A percentile compares a stretch with the other conserved stretches of the same genome.
These are phyloP conservation scores for Cordyceps fumosorosea DNA, from an alignment of 2,329 filamentous ascomycete genomes.

Conservation along the genomic window DNA sequence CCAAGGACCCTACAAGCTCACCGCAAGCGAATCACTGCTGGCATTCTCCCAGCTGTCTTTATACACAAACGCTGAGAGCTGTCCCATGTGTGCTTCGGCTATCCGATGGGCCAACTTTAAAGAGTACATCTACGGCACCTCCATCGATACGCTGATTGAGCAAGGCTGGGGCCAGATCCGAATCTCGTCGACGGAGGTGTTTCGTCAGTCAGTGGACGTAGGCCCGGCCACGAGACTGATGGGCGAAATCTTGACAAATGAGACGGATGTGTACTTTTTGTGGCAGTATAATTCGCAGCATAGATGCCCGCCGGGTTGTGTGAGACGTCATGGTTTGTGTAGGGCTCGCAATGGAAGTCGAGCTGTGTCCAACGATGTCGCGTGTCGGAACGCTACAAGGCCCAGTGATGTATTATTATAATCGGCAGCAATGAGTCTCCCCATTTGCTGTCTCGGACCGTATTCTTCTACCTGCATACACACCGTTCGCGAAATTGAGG, in stretches of 20 bases:
- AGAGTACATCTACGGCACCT: constrained; percentile 49
- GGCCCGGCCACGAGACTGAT: constrained; percentile 30
- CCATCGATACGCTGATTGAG: constrained; percentile 37
- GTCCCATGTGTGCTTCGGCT: constrained; percentile 51
- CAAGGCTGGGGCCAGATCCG: constrained; percentile 46
- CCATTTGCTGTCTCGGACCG: not conserved
- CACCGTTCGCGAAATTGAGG: not conserved
- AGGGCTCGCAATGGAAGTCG: not conserved
- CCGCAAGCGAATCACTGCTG: constrained; percentile 30
- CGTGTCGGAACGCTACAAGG: not conserved
- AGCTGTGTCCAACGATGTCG: not conserved
- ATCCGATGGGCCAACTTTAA: constrained; percentile 50
- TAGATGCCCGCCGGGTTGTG: not conserved
- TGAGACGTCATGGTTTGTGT: not conserved
- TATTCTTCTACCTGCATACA: not conserved
- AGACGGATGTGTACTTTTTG: constrained; percentile 46
- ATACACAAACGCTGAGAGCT: constrained; percentile 52
- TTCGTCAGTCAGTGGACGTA: constrained; percentile 35
- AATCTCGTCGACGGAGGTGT: constrained; percentile 39
- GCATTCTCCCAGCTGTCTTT: constrained; percentile 43
- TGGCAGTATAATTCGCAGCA: constrained; percentile 43
- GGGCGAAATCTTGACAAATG: constrained; percentile 39
- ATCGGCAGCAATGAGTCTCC: not conserved
- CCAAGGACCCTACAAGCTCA: constrained; percentile 36
- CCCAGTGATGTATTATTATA: not conserved